These are phyloP conservation scores for Sporobolomyces phaffii DNA, from an alignment of 768 basidiomycete species.

Conservation along the genomic window DNA sequence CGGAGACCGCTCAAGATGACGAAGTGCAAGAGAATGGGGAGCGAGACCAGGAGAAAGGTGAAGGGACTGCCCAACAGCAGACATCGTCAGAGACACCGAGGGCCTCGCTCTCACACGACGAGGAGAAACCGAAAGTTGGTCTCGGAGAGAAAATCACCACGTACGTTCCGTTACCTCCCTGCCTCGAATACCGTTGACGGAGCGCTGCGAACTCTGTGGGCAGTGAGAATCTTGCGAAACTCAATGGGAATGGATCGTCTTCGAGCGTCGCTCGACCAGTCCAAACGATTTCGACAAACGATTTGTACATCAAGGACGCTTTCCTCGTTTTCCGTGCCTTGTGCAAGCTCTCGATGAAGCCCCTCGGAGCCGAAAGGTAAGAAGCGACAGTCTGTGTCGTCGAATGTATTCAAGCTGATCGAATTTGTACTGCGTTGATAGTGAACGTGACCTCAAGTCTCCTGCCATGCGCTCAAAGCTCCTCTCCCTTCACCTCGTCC, in stretches of 20 bases:
- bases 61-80: background rate
- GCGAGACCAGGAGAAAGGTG: background rate
- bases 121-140: background rate
- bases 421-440: slow-evolving; percentile 14
- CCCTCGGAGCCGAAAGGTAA: slow-evolving; percentile 84
- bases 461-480: slow-evolving; percentile 96
- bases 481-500: slow-evolving; percentile 84
- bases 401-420: background rate
- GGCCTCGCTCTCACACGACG: slow-evolving; percentile 5
- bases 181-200: too few relatives aligned
- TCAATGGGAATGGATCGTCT: slow-evolving; percentile 19
- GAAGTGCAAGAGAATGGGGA: too few relatives aligned
- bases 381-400: slow-evolving; percentile 29
- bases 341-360: slow-evolving; percentile 97
- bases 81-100: background rate
- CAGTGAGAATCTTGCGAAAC: slow-evolving; percentile 27
- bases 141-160: slow-evolving; percentile 28
- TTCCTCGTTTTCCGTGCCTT: slow-evolving; percentile 95
- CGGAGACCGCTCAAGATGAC: background rate
- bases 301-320: slow-evolving; percentile 92
- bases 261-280: background rate
- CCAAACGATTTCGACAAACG: slow-evolving; percentile 52
- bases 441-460: slow-evolving; percentile 91
- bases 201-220: too few relatives aligned
- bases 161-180: too few relatives aligned